Evolutionary conservation across 78 protist species (phyloP).

Genomic region (Dictyostelium firmibasis): DNA sequence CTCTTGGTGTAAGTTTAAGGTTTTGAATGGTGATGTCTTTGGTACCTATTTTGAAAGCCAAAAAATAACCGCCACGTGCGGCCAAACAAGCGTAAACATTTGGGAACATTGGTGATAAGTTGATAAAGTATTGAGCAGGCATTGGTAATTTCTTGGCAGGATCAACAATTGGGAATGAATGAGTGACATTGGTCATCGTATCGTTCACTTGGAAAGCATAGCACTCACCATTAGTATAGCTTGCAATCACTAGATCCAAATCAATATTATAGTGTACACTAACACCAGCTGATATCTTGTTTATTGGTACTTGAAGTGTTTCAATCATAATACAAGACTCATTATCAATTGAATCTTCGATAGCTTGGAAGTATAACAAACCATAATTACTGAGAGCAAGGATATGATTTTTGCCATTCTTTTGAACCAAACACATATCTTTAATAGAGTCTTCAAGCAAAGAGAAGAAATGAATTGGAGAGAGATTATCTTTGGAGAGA

Average conservation of each 20-base stretch:
- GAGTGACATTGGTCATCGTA: not conserved
- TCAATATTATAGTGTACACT: not conserved
- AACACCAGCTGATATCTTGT: conserved; percentile 25
- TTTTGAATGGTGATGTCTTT: conserved; percentile 17
- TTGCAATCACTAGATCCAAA: conserved; percentile 1
- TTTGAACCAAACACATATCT: conserved; percentile 27
- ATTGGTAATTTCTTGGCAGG: conserved; percentile 10
- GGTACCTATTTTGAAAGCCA: not conserved
- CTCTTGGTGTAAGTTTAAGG: conserved; percentile 10
- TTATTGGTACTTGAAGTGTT: conserved; percentile 40
- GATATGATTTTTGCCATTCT: conserved; percentile 22
- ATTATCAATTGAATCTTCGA: conserved; percentile 26
- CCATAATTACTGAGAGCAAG: conserved; percentile 21
- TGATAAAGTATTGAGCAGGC: conserved; percentile 37
- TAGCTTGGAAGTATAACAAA: conserved; percentile 40
- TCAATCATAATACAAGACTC: conserved; percentile 78
- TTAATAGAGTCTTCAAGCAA: conserved; percentile 32
- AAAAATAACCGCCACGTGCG: conserved; percentile 12
- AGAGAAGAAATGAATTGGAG: conserved; percentile 67
- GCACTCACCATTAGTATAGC: conserved; percentile 51
- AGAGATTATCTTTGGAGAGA: conserved; percentile 62
- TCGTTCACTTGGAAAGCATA: conserved; percentile 25
- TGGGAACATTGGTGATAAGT: conserved; percentile 9
- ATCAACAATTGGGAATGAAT: conserved; percentile 24
- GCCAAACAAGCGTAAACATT: conserved; percentile 25